Evolutionary conservation across 306 rosid genomes (phyloP).

Genomic region (Datisca glomerata): DNA sequence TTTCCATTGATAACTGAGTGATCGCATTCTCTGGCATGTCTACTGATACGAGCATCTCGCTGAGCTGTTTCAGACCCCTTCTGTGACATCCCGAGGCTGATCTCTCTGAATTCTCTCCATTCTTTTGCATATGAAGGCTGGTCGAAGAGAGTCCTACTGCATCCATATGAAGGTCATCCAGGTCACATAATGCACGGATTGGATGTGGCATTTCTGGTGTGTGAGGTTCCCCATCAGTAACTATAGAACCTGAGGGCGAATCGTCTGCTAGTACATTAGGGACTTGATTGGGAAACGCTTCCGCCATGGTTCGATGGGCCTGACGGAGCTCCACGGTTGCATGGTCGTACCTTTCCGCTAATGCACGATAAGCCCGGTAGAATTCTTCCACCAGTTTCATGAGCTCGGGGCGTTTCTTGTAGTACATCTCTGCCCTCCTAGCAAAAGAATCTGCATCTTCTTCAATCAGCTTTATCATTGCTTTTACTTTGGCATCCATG

Average conservation of each 20-base stretch:
- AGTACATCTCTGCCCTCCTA: slow-evolving; percentile 99
- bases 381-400: slow-evolving; percentile 96
- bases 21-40: slow-evolving; percentile 9
- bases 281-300: slow-evolving; percentile 78
- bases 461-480: slow-evolving; percentile 98
- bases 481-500: slow-evolving; percentile 93
- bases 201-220: slow-evolving; percentile 51
- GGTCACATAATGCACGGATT: slow-evolving; percentile 30
- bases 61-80: slow-evolving; percentile 72
- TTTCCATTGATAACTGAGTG: background rate
- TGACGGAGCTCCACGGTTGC: slow-evolving; percentile 93
- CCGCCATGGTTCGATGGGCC: slow-evolving; percentile 92
- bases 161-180: slow-evolving; percentile 45
- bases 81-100: slow-evolving; percentile 25
- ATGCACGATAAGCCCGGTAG: slow-evolving; percentile 97
- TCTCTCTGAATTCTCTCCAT: slow-evolving; percentile 28
- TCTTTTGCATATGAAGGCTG: slow-evolving; percentile 22
- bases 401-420: slow-evolving; percentile 96
- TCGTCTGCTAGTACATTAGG: slow-evolving; percentile 49
- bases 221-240: slow-evolving; percentile 39
- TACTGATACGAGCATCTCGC: slow-evolving; percentile 30
- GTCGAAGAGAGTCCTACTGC: slow-evolving; percentile 32
- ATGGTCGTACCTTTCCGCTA: slow-evolving; percentile 96
- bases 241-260: slow-evolving; percentile 44
- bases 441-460: slow-evolving; percentile 99